phyloP scores from a whole-genome alignment of 139 green algal species.

The Chlamydomonas eustigma region DNA sequence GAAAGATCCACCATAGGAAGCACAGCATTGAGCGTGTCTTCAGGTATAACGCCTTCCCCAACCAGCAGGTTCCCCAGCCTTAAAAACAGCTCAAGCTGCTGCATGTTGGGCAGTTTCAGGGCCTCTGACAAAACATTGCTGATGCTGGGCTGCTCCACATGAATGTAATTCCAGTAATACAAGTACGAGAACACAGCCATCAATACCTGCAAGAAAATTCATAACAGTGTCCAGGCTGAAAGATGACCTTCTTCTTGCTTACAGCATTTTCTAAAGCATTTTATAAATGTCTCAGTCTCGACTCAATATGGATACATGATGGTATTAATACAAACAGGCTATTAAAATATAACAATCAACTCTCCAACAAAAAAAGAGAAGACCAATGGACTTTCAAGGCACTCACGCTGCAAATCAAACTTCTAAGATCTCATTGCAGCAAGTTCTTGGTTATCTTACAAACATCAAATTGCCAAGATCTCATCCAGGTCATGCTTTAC shows the following conservation, averaged over 20 bases:
- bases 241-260: not conserved
- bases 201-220: slow-evolving; percentile 64
- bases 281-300: not conserved
- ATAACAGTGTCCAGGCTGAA: not conserved
- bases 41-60: slow-evolving; percentile 48
- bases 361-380: no score
- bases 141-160: slow-evolving; percentile 31
- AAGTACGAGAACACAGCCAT: slow-evolving; percentile 96
- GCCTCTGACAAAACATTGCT: slow-evolving; percentile 49
- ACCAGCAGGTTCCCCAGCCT: slow-evolving; percentile 64
- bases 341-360: no score
- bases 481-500: no score
- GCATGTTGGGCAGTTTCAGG: slow-evolving; percentile 21
- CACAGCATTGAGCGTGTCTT: not conserved
- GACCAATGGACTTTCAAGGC: no score
- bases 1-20: not conserved
- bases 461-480: no score
- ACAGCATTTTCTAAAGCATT: not conserved
- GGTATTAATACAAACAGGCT: no score
- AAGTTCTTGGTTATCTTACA: no score
- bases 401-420: no score
- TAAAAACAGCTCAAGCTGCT: slow-evolving; percentile 59
- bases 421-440: no score
- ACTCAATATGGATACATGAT: not conserved
- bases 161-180: slow-evolving; percentile 89